Evolutionary conservation across 805 yeast genomes (phyloP), one percentile per base, ranked within the genome.

Genomic region (Ogataea pignaliae): DNA sequence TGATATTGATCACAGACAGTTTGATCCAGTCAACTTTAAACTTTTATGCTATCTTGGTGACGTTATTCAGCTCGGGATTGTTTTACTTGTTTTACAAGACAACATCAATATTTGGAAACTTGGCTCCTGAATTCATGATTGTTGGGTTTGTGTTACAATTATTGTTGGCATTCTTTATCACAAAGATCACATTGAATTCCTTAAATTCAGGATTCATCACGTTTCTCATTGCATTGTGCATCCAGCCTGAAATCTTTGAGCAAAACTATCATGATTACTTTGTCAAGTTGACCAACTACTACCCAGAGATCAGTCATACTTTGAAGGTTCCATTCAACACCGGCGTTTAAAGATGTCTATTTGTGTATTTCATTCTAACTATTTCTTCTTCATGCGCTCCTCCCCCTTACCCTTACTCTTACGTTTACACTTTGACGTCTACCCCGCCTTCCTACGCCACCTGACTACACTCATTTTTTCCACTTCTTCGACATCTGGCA

Each of bases 201-300:
- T 79, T 90, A 39, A 83, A 81, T 50, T 81, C 89, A 10, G 97
- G 97, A 11, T 79, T 82, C 10, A 79, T 90, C 17, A 85, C 96
- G 0, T 83, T 90, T 60, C 83, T 88, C 63, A 83, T 90, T 37
- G 89, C 93, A 0, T 70, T 87, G 56, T 88, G 90, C 12, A 78
- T 81, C 55, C 90, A 88, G 54, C 97, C 97, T 0, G 95, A 87
- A 54, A 79, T 85, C 8, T 83, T 85, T 70, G 81, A 78, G 58
- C 72, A 74, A 66, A 75, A 85, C 37, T 83, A 88, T 59, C 88
- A 95, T 32, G 75, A 75, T 14, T 64, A 55, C 29, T 63, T 58
- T 50, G 63, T 56, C 30, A 52, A 56, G 40, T 39, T 63, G 48
- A 42, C 56, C 1, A 59, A 55, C 47, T 63, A 49, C 30, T 60